Conservation (phyloP, 2,329 filamentous ascomycete genomes). For the Sporothrix pseudoabietina region DNA sequence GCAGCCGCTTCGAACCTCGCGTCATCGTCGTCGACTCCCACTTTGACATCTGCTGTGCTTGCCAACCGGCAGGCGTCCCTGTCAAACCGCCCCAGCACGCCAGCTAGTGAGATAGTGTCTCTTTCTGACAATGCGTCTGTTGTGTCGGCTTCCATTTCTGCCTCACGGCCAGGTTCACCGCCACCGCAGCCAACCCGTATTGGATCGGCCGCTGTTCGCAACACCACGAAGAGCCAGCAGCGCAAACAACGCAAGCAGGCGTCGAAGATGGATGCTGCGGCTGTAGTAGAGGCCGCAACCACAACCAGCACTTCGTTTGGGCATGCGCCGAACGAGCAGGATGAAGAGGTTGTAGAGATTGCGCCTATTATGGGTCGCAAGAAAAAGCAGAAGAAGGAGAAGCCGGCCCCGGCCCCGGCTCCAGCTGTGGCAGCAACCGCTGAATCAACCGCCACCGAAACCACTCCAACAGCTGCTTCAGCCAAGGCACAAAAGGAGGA, state of each 20-base stretch:
- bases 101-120: slow-evolving; percentile 72
- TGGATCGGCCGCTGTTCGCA: slow-evolving; percentile 67
- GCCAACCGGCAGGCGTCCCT: slow-evolving; percentile 29
- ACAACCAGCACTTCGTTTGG: slow-evolving; percentile 35
- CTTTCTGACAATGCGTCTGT: slow-evolving; percentile 77
- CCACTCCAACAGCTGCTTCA: slow-evolving; percentile 28
- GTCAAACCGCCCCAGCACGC: slow-evolving; percentile 64
- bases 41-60: background rate
- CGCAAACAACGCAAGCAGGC: slow-evolving; percentile 74
- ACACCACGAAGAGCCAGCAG: slow-evolving; percentile 75
- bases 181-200: slow-evolving; percentile 59
- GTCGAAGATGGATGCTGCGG: slow-evolving; percentile 63
- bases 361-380: slow-evolving; percentile 78
- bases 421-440: slow-evolving; percentile 32
- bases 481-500: slow-evolving; percentile 36
- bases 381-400: slow-evolving; percentile 83
- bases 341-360: slow-evolving; percentile 47
- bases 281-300: slow-evolving; percentile 42
- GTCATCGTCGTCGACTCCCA: background rate
- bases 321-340: slow-evolving; percentile 52
- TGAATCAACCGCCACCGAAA: slow-evolving; percentile 23
- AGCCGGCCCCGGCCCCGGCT: slow-evolving; percentile 43
- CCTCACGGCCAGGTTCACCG: slow-evolving; percentile 71
- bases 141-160: slow-evolving; percentile 68
- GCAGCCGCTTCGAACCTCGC: background rate